Evolutionary conservation across 306 rosid species (phyloP), one percentile per base, ranked within the genome.

Genomic region (Dryas alaskensis): DNA sequence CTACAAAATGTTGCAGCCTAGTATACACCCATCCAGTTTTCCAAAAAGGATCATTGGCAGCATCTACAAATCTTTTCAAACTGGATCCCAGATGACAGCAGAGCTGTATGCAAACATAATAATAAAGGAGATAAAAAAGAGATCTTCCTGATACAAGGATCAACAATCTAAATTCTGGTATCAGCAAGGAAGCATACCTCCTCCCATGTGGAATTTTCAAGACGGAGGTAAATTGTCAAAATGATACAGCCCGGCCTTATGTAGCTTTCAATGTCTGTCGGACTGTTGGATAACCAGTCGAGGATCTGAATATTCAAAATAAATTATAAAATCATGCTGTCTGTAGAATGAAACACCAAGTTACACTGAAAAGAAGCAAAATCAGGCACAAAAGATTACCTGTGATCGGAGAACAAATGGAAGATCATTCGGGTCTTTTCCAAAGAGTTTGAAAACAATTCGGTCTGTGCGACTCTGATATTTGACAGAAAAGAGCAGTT

Each of bases 171-270:
- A 37, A 49, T 9, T 55, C 17, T 57, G 60, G 60, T 11, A 44
- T 60, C 65, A 0, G 37, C 58, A 61, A 6, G 17, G 48, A 83
- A 77, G 43, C 74, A 73, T 85, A 94, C 98, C 96, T 94, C 88
- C 25, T 92, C 90, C 98, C 98, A 88, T 8, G 74, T 71, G 59
- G 87, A 79, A 59, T 84, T 85, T 61, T 87, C 87, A 45, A 88
- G 88, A 49, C 85, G 84, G 31, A 90, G 85, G 73, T 92, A 90
- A 69, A 88, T 76, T 13, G 98, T 92, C 78, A 92, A 78, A 73
- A 92, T 76, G 60, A 92, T 87, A 79, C 98, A 92, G 73, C 96
- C 98, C 58, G 98, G 96, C 85, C 90, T 87, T 68, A 92, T 92
- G 76, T 89, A 88, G 87, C 98, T 92, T 76, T 92, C 96, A 16